Conservation (phyloP, 2,329 filamentous ascomycete genomes). For the Gyromitra esculenta region DNA sequence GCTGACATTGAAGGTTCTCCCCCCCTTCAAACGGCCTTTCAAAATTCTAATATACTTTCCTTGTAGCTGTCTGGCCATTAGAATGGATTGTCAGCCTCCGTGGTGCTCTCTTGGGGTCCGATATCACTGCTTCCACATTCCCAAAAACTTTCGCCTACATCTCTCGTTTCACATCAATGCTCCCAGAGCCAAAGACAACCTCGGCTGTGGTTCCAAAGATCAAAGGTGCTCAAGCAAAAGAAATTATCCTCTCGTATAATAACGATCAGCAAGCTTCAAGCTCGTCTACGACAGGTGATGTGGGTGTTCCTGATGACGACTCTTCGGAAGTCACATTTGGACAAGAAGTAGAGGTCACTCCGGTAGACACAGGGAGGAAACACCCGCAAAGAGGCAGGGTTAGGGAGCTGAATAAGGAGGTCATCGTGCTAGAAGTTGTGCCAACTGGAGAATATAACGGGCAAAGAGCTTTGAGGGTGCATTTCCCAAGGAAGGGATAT, state of each 20-base stretch:
- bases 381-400: conserved; percentile 69
- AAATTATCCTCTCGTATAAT: conserved; percentile 64
- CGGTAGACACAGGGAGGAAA: conserved; percentile 70
- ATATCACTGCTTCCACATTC: conserved; percentile 66
- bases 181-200: conserved; percentile 62
- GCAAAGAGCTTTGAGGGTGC: conserved; percentile 65
- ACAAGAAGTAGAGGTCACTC: conserved; percentile 68
- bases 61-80: conserved; percentile 70
- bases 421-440: conserved; percentile 69
- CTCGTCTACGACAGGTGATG: conserved; percentile 61
- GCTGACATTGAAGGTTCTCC: conserved; percentile 72
- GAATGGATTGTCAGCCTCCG: conserved; percentile 71
- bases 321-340: conserved; percentile 67
- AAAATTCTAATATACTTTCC: neutral
- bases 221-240: conserved; percentile 67
- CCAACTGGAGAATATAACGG: conserved; percentile 59
- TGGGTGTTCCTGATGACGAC: conserved; percentile 65
- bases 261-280: conserved; percentile 57
- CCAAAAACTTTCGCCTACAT: conserved; percentile 73
- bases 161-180: conserved; percentile 67
- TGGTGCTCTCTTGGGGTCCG: conserved; percentile 66
- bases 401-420: conserved; percentile 65
- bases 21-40: neutral
- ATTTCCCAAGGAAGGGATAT: conserved; percentile 72
- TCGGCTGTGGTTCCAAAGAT: conserved; percentile 62